Conservation (phyloP, 257 asterid species). For the Penstemon newberryi region DNA sequence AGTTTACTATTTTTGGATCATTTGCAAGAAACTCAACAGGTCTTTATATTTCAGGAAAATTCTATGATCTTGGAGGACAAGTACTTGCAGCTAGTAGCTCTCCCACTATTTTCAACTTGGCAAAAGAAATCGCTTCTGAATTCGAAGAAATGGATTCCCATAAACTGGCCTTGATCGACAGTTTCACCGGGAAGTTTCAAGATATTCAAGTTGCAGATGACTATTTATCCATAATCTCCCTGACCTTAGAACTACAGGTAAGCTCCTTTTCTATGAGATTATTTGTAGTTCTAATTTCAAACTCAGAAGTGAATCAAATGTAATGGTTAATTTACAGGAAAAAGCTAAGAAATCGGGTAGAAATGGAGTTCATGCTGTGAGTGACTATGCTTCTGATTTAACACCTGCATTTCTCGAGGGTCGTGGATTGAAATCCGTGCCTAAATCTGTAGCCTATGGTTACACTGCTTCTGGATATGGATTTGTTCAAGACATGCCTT, state of each 20-base stretch:
- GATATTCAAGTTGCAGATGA: slow-evolving; percentile 79
- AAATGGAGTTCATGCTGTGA: slow-evolving; percentile 67
- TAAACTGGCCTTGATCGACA: slow-evolving; percentile 67
- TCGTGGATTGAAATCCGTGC: slow-evolving; percentile 56
- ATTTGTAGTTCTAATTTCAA: background rate
- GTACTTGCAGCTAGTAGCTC: slow-evolving; percentile 89
- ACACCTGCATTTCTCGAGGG: slow-evolving; percentile 65
- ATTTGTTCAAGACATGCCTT: slow-evolving; percentile 78
- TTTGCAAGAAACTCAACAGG: background rate
- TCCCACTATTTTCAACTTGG: slow-evolving; percentile 68
- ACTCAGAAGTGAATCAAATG: background rate
- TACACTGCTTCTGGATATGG: slow-evolving; percentile 92
- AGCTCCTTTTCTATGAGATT: slow-evolving; percentile 2
- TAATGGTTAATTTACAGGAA: slow-evolving; percentile 44
- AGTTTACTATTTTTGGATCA: background rate
- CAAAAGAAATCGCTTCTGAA: slow-evolving; percentile 65
- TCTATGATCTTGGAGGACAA: slow-evolving; percentile 90
- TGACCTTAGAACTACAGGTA: slow-evolving; percentile 82
- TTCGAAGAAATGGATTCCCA: slow-evolving; percentile 76
- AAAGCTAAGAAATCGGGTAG: slow-evolving; percentile 66
- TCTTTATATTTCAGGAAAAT: slow-evolving; percentile 47
- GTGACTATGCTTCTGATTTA: slow-evolving; percentile 58
- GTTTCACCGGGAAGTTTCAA: slow-evolving; percentile 61
- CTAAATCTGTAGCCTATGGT: slow-evolving; percentile 79
- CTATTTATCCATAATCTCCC: slow-evolving; percentile 67